Base-by-base conservation (phyloP, 1,139 yeast genomes). In the Candida sanyaensis region DNA sequence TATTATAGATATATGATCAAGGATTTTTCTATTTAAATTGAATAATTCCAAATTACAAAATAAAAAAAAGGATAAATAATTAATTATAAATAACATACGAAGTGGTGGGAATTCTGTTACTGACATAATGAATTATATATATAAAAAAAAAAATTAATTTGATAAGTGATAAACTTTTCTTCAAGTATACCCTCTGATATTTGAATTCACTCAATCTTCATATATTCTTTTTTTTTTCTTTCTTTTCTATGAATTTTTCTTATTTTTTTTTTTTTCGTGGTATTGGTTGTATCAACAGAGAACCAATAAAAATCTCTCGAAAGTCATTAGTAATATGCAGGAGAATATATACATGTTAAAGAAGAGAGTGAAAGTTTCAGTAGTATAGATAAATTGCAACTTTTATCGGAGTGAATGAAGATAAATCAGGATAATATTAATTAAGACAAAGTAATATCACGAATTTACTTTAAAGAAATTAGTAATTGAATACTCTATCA, bases 71-170 rank as follows among this genome's bases (percentile, higher is more conserved):
- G n/a, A n/a, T n/a, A n/a, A n/a, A n/a, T n/a, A n/a, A n/a, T n/a
- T 17, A 17, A 17, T 17, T 30, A 11, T 10, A 12, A 4, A 6
- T 7, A 12, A 75, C 80, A 57, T 75, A 75, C 80, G 79, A 65
- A 75, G 78, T 54, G 80, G 80, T 57, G 80, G 80, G 60, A 74
- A 75, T 55, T 75, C 76, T 30, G 78, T 75, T 49, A 75, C 77
- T 43, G 78, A 61, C 80, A 75, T 72, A 46, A 37, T 55, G 41
- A 27, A 33, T 21, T 5, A 26, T 36, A n/a, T n/a, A n/a, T n/a
- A n/a, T n/a, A n/a, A n/a, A n/a, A n/a, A n/a, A n/a, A n/a, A n/a
- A n/a, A n/a, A n/a, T n/a, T n/a, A n/a, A n/a, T n/a, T n/a, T 17
- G 21, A 17, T 17, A 17, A 17, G 21, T 17, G 21, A 17, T 17